Percentiles rank a stretch among this genome's conserved stretches.
These are phyloP conservation scores for Neurospora pannonica DNA, from an alignment of 495 filamentous ascomycete genomes.

Conservation along the genomic window DNA sequence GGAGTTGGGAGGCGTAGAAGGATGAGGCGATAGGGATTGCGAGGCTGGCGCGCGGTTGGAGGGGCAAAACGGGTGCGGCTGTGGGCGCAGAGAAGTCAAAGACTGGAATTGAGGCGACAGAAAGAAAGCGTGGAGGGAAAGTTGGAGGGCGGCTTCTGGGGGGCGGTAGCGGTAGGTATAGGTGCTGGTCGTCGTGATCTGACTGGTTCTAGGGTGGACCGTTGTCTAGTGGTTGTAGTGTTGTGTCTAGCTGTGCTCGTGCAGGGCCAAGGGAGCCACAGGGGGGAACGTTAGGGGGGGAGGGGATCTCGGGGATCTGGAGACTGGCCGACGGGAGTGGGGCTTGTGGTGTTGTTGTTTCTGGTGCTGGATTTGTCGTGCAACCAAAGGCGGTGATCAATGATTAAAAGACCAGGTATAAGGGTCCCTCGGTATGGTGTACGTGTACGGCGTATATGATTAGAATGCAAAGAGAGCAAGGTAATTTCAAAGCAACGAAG, in stretches of 20 bases:
- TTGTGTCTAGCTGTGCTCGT: neutral
- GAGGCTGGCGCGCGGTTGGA: neutral
- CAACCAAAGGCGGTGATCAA: neutral
- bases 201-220: neutral
- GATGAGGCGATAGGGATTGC: conserved; percentile 12
- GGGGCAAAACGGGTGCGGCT: conserved; percentile 2
- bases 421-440: neutral
- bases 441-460: neutral
- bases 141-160: neutral
- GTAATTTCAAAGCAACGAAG: neutral
- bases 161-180: neutral
- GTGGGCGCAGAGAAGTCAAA: conserved; percentile 2
- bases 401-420: neutral
- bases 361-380: neutral
- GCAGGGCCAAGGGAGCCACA: neutral
- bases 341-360: neutral
- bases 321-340: neutral
- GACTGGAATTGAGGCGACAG: neutral
- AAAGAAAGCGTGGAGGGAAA: neutral
- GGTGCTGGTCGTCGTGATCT: neutral
- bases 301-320: neutral
- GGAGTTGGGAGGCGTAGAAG: conserved; percentile 14
- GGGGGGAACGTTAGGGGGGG: neutral
- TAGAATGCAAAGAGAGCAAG: neutral
- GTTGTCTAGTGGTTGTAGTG: neutral